Conservation (phyloP, 495 filamentous ascomycete species). For the Elasticomyces elasticus region DNA sequence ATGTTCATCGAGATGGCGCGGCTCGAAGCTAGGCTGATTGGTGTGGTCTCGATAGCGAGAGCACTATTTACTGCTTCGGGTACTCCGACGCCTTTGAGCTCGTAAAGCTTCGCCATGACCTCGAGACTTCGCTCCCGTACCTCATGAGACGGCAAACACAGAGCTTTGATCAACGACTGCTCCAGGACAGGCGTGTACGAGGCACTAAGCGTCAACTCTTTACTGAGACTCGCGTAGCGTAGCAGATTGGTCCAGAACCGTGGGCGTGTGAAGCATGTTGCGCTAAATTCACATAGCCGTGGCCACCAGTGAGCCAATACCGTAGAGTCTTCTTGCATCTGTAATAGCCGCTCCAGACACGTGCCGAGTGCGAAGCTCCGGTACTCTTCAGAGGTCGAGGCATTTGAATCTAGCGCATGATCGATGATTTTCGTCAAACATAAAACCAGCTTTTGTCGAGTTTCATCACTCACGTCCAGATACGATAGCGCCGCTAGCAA, state of each 20-base stretch:
- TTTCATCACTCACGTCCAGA: neutral
- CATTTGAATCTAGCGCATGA: neutral
- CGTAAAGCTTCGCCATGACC: constrained; percentile 47
- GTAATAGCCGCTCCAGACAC: neutral
- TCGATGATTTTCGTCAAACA: neutral
- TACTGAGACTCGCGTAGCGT: neutral
- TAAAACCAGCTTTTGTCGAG: neutral
- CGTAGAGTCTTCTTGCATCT: neutral
- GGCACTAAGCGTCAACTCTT: neutral
- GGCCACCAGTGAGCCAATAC: neutral
- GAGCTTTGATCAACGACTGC: constrained; percentile 54
- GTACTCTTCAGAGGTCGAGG: neutral
- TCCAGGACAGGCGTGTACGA: constrained; percentile 42
- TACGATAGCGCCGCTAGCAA: neutral
- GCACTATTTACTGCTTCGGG: constrained; percentile 41
- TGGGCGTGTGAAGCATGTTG: neutral
- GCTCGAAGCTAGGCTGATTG: constrained; percentile 61
- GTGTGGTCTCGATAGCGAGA: constrained; percentile 65
- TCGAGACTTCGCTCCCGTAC: constrained; percentile 60
- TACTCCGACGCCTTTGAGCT: constrained; percentile 22
- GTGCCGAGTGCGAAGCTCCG: neutral
- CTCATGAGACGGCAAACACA: constrained; percentile 60
- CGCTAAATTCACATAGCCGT: neutral
- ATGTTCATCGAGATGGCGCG: constrained; percentile 73
- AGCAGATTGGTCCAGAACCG: constrained; percentile 11